phyloP scores from a whole-genome alignment of 2,329 filamentous ascomycete genomes.

The Mycogone perniciosa region DNA sequence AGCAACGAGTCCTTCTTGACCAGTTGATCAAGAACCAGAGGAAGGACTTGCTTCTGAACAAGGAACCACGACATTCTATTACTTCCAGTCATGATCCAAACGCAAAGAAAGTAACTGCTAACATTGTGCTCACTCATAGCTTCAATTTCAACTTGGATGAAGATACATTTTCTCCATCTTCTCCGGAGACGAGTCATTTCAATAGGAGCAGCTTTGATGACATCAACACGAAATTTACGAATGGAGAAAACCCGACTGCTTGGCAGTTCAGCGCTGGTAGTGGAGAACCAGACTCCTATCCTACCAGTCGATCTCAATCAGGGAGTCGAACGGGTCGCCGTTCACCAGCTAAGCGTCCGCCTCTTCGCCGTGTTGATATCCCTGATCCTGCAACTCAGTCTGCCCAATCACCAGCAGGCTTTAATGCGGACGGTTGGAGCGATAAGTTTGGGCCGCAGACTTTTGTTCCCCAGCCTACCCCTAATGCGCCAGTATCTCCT shows the following conservation, averaged over 20 bases:
- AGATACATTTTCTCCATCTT: constrained; percentile 32
- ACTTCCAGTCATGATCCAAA: neutral
- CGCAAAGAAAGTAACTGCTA: constrained; percentile 21
- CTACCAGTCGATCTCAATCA: constrained; percentile 31
- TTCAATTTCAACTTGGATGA: constrained; percentile 44
- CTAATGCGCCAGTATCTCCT: constrained; percentile 37
- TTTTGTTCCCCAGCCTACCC: constrained; percentile 42
- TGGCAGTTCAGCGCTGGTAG: constrained; percentile 50
- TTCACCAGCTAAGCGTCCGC: constrained; percentile 30
- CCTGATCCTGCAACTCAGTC: constrained; percentile 18
- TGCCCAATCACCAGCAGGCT: constrained; percentile 24
- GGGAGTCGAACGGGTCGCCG: constrained; percentile 34
- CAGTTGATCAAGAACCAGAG: constrained; percentile 29
- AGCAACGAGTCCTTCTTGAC: constrained; percentile 33
- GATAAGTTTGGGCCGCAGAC: constrained; percentile 49
- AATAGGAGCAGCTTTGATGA: constrained; percentile 49
- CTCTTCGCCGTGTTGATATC: constrained; percentile 16
- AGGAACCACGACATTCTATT: constrained; percentile 12
- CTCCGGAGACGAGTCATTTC: constrained; percentile 36
- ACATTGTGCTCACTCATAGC: constrained; percentile 35
- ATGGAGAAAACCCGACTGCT: constrained; percentile 37
- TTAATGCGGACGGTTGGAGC: constrained; percentile 49
- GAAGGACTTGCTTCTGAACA: constrained; percentile 11
- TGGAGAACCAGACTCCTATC: constrained; percentile 22
- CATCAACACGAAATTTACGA: constrained; percentile 56